phyloP scores from a whole-genome alignment of 305 asterid genomes.

The Salvia sclarea region DNA sequence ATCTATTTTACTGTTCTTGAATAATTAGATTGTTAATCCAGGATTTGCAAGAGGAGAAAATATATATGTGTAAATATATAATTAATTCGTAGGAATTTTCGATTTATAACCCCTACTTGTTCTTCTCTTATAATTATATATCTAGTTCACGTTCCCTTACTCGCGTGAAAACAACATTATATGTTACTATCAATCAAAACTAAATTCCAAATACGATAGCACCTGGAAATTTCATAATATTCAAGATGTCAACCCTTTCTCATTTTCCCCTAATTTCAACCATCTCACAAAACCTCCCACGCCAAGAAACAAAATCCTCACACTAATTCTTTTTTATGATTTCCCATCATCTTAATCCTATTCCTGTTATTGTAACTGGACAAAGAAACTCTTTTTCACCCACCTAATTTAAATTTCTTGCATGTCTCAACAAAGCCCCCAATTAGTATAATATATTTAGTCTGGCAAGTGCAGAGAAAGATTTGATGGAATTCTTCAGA shows the following conservation, averaged over 20 bases:
- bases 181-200: not conserved
- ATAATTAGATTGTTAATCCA: no score
- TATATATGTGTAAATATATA: no score
- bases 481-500: constrained; percentile 66
- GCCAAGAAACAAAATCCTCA: constrained; percentile 24
- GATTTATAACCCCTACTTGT: no score
- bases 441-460: not conserved
- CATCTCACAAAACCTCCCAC: constrained; percentile 3
- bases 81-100: no score
- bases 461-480: not conserved
- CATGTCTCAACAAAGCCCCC: not conserved
- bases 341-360: not conserved
- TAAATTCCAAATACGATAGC: not conserved
- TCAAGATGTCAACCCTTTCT: constrained; percentile 30
- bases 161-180: constrained; percentile 8
- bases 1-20: no score
- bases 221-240: constrained; percentile 42
- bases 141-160: not conserved
- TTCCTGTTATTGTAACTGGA: constrained; percentile 9
- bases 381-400: constrained; percentile 48
- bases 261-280: constrained; percentile 35
- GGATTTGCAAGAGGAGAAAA: no score
- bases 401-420: not conserved
- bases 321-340: not conserved
- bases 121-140: not conserved